Evolutionary conservation across 2,329 filamentous ascomycete species (phyloP), one percentile per base, ranked within the genome.

Genomic region (Mycosphaerella sp.): DNA sequence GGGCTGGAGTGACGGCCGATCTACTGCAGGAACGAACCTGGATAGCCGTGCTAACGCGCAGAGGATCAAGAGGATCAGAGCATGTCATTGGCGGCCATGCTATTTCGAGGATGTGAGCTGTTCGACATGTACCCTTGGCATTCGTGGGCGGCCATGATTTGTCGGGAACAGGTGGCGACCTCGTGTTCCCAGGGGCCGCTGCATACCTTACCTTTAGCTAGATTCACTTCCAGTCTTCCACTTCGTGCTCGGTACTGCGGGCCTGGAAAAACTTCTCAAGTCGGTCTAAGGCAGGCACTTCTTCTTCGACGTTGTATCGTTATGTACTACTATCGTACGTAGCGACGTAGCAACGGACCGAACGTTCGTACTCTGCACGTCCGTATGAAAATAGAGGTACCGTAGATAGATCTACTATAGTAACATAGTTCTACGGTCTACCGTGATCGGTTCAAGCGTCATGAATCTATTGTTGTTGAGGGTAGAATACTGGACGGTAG

Each of bases 71-170:
- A 32, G 21, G 21, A n/a, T n/a, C 28, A 37, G 37, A 7, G 14
- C 36, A 48, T 41, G 36, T 48, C 45, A 48, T 25, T 37, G 37
- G 45, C 45, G 45, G 45, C 14, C n/a, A n/a, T 48, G 27, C 36
- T 49, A 49, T 49, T 49, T 35, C 28, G 21, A 21, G 10, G 32
- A 37, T 36, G 32, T 10, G 30, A 4, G 8, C 28, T 12, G 35
- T 45, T 49, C 17, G 13, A 21, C 41, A 12, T 14, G 45, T 28
- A 10, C 14, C n/a, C 45, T 49, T 41, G 37, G 37, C 45, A 21
- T 6, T 8, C 14, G 6, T 10, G 9, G 12, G 9, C 9, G 6
- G 10, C 6, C 25, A 25, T 42, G 27, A 49, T 49, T 36, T 13
- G 45, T 34, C 13, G 25, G 14, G 27, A 37, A 43, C 14, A 49